These are phyloP conservation scores for Stagonosporopsis chrysanthemi DNA, from an alignment of 2,329 filamentous ascomycete genomes.

Conservation along the genomic window DNA sequence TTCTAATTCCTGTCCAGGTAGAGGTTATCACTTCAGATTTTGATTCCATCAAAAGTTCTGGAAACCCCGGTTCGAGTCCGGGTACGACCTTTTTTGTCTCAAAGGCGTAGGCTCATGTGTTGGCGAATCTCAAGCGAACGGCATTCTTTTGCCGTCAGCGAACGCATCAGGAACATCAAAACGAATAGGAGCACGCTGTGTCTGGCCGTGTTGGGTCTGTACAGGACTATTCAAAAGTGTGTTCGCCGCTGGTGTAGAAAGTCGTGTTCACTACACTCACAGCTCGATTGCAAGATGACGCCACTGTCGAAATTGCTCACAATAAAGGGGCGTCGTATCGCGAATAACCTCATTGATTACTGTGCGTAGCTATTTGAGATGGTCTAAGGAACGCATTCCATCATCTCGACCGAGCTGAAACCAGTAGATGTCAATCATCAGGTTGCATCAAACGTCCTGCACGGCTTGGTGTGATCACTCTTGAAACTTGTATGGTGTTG, in stretches of 20 bases:
- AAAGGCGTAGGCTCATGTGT: neutral
- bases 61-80: slow-evolving; percentile 35
- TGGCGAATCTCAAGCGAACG: neutral
- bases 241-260: neutral
- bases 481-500: no score
- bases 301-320: neutral
- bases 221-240: no score
- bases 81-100: slow-evolving; percentile 20
- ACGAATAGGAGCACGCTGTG: neutral
- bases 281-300: neutral
- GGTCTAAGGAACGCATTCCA: no score
- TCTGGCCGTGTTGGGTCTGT: neutral
- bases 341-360: neutral
- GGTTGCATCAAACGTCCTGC: no score
- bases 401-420: no score
- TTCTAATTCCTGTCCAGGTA: neutral
- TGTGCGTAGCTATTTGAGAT: no score
- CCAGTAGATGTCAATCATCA: no score
- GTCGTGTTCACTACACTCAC: neutral
- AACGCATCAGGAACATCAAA: neutral
- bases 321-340: neutral
- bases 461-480: no score
- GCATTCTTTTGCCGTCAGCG: neutral
- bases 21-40: slow-evolving; percentile 41
- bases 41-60: slow-evolving; percentile 30